phyloP scores from a whole-genome alignment of 176 grass and related monocot genomes.

The Oryza punctata region DNA sequence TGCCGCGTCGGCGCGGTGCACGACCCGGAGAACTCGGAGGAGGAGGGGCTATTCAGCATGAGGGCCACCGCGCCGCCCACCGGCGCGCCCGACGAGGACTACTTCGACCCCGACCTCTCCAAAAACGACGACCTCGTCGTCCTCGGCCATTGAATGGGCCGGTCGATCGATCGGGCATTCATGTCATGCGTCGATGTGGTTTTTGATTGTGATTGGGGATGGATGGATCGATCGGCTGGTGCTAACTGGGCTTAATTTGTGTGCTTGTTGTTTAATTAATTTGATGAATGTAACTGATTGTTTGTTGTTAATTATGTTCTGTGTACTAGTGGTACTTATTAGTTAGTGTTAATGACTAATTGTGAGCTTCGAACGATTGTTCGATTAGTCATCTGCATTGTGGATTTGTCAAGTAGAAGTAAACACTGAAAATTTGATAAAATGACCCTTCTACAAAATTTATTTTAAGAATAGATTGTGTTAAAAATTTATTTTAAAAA shows the following conservation, averaged over 20 bases:
- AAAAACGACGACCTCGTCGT: conserved; percentile 45
- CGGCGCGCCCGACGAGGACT: conserved; percentile 42
- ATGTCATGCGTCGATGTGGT: neutral
- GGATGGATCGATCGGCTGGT: neutral
- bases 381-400: no score
- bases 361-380: neutral
- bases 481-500: no score
- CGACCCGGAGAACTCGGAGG: conserved; percentile 70
- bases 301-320: neutral
- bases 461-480: no score
- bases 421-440: no score
- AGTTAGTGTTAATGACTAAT: neutral
- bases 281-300: neutral
- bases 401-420: no score
- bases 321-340: neutral
- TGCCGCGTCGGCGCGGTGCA: conserved; percentile 56
- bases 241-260: neutral
- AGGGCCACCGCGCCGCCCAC: conserved; percentile 21
- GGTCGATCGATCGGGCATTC: no score
- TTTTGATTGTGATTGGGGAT: neutral
- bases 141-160: conserved; percentile 51
- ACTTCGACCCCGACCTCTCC: conserved; percentile 48
- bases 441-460: no score
- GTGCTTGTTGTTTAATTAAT: neutral
- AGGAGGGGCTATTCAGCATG: conserved; percentile 45